These are phyloP conservation scores for Erythrophleum fordii DNA, from an alignment of 306 rosid genomes.

Conservation along the genomic window DNA sequence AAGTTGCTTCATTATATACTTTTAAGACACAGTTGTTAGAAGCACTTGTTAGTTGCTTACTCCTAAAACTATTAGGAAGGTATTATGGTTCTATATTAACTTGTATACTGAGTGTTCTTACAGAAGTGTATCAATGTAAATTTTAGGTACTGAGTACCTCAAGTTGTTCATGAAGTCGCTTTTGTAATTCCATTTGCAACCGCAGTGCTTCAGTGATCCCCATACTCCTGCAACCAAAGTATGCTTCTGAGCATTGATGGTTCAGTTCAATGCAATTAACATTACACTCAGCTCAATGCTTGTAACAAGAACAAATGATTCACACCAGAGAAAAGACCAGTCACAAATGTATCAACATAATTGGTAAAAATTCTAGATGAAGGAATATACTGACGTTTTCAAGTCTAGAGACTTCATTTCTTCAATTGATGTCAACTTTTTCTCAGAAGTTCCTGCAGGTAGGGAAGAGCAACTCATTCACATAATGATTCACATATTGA, in stretches of 20 bases:
- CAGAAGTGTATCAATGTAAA: neutral
- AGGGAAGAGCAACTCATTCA: conserved; percentile 41
- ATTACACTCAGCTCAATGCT: conserved; percentile 8
- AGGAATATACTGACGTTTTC: conserved; percentile 62
- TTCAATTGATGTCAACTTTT: conserved; percentile 50
- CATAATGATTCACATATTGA: conserved; percentile 16
- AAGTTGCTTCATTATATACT: neutral
- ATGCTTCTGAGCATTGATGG: conserved; percentile 15
- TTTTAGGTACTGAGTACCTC: conserved; percentile 59
- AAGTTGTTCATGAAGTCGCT: conserved; percentile 94
- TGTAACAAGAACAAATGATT: conserved; percentile 13
- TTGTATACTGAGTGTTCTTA: neutral
- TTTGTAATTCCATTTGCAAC: conserved; percentile 95
- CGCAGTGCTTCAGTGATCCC: conserved; percentile 90
- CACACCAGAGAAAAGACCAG: neutral
- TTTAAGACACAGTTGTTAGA: neutral
- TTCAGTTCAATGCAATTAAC: conserved; percentile 18
- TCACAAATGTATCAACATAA: conserved; percentile 12
- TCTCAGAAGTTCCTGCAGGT: conserved; percentile 68
- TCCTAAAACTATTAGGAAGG: neutral
- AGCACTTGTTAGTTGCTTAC: neutral
- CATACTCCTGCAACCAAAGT: conserved; percentile 61
- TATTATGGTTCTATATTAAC: neutral
- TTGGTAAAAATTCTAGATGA: neutral
- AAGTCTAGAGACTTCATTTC: conserved; percentile 73